phyloP scores from a whole-genome alignment of 192 early-diverging fungal species.

The Coemansia pectinata region DNA sequence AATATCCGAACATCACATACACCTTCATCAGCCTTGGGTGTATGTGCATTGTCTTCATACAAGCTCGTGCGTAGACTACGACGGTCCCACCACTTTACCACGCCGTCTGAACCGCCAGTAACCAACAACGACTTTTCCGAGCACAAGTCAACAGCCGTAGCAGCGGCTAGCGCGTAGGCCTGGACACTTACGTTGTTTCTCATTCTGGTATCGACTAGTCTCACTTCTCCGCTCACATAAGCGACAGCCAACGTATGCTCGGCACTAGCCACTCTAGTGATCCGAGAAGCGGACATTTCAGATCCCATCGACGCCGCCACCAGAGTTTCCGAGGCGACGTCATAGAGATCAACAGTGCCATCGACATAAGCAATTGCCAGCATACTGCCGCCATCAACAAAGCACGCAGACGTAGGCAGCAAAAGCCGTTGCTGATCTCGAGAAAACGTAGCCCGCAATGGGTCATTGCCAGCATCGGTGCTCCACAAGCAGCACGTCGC shows the following conservation, averaged over 20 bases:
- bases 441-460: not conserved
- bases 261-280: not conserved
- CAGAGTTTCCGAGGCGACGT: not conserved
- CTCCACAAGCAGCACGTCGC: conserved; percentile 39
- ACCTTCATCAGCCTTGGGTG: conserved; percentile 47
- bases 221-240: not conserved
- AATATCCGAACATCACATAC: conserved; percentile 18
- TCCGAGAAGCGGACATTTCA: not conserved
- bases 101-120: conserved; percentile 39
- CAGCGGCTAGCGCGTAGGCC: not conserved
- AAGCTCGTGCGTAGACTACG: conserved; percentile 9
- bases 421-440: not conserved
- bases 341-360: conserved; percentile 28
- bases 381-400: conserved; percentile 10
- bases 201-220: not conserved
- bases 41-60: conserved; percentile 23
- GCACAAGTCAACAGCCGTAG: conserved; percentile 20
- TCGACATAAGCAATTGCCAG: conserved; percentile 20
- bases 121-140: not conserved
- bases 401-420: conserved; percentile 13
- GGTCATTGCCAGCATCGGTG: not conserved
- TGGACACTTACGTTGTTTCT: not conserved
- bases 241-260: not conserved
- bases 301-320: not conserved
- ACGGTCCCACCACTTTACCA: conserved; percentile 53